Base-by-base conservation (phyloP, 2,329 filamentous ascomycete species). In the Ascochyta clinopodiicola region DNA sequence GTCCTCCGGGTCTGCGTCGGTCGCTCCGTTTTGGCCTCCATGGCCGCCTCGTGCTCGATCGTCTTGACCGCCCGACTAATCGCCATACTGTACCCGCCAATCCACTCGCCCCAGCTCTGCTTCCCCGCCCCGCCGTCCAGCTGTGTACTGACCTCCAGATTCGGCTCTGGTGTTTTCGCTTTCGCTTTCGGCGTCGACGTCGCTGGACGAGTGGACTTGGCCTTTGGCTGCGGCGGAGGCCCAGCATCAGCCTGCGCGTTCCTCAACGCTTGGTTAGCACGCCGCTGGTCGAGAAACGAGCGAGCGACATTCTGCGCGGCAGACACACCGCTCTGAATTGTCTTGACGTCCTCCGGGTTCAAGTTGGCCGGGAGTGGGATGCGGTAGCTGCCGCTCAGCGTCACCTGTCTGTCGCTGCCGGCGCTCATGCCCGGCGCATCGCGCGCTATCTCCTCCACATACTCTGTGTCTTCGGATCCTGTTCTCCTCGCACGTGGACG, bases 51-150 rank as follows among this genome's bases (percentile, higher is more conserved):
- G 19, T 72, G 68, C 52, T 75, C 72, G 34, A 75, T 73, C 44
- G 60, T 75, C 44, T 69, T 72, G 9, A 75, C 70, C n/a, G 69
- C 72, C 36, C 69, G 49, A 17, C 67, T 66, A 40, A 75, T 73
- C 9, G 72, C 71, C 56, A 75, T 58, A 44, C 72, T 75, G 47
- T 75, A 75, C 15, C 72, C 73, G 0, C 73, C 73, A 45, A 75
- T 73, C 72, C 72, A 75, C 45, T 75, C 73, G 7, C 69, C 58
- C 73, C 73, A 75, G 31, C 67, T 68, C 61, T 72, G 61, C 45
- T 69, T 68, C 0, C 63, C 63, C 0, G 51, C 60, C 3, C 46
- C 59, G 4, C 54, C 63, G 1, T 51, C 60, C 2, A 44, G 50
- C 25, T 31, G 19, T 5, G 10, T 38, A 7, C 9, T 10, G 6